A percentile compares a stretch with the other conserved stretches of the same genome.
Conservation (phyloP, 106 monocot genomes). For the Allium cepa region DNA sequence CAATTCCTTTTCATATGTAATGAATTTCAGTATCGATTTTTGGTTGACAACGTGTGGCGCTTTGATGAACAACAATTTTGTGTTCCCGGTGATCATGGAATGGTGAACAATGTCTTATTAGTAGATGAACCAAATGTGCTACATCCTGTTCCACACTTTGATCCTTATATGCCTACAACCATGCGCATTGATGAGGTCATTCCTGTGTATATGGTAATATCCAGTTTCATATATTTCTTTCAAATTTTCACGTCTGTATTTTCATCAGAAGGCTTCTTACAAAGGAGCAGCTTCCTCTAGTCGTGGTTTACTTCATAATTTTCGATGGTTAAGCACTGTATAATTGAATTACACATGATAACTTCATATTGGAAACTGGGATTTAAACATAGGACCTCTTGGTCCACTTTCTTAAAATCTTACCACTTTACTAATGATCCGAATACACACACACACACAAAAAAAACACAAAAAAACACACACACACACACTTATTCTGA, state of each 20-base stretch:
- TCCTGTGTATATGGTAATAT: slow-evolving; percentile 1
- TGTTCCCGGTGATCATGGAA: slow-evolving; percentile 2
- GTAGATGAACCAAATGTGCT: slow-evolving; percentile 8
- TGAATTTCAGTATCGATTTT: slow-evolving; percentile 10
- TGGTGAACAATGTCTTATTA: slow-evolving; percentile 8
- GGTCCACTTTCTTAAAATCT: too few relatives aligned
- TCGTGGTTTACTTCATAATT: too few relatives aligned
- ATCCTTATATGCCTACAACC: slow-evolving; percentile 4
- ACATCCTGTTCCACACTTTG: slow-evolving; percentile 7
- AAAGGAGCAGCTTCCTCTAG: not conserved
- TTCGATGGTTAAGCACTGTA: too few relatives aligned
- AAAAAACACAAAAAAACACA: too few relatives aligned
- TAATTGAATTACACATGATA: too few relatives aligned
- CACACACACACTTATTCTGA: too few relatives aligned
- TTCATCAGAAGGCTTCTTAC: not conserved
- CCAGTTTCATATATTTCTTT: not conserved
- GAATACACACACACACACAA: too few relatives aligned
- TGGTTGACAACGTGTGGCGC: slow-evolving; percentile 9
- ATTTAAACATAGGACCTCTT: too few relatives aligned
- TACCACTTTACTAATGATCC: too few relatives aligned
- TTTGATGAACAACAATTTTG: slow-evolving; percentile 10
- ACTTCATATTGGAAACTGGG: too few relatives aligned
- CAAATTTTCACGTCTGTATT: not conserved
- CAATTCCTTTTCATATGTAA: not conserved
- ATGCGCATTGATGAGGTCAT: not conserved